A percentile compares a stretch with the other conserved stretches of the same genome.
These are phyloP conservation scores for Dendrobium nobile DNA, from an alignment of 106 monocot species.

Conservation along the genomic window DNA sequence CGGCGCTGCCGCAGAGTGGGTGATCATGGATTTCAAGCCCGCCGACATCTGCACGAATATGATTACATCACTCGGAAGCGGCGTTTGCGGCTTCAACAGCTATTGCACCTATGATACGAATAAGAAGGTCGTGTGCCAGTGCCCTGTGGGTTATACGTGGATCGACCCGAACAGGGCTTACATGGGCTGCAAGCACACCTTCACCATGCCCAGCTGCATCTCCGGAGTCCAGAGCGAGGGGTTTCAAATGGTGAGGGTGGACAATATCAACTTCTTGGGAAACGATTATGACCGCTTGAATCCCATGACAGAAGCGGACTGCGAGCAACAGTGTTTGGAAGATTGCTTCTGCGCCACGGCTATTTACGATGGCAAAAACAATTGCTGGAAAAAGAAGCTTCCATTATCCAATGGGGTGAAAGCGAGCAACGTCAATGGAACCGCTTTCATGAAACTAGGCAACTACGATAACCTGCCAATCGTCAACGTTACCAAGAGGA, in stretches of 20 bases:
- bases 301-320: neutral
- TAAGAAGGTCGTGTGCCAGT: neutral
- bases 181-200: slow-evolving; percentile 12
- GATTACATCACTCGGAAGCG: neutral
- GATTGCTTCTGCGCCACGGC: neutral
- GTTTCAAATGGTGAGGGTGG: neutral
- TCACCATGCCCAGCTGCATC: neutral
- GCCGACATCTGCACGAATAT: neutral
- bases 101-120: neutral
- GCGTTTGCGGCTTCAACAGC: slow-evolving; percentile 13
- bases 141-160: slow-evolving; percentile 5
- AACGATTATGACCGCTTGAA: slow-evolving; percentile 4
- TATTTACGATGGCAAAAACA: neutral
- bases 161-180: slow-evolving; percentile 4
- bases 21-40: neutral
- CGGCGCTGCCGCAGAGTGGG: neutral
- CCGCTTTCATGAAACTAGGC: neutral
- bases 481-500: too few relatives aligned
- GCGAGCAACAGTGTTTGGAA: neutral
- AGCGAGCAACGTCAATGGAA: neutral
- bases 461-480: neutral
- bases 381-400: neutral
- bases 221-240: neutral
- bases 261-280: neutral
- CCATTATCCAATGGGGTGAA: too few relatives aligned